Conservation (phyloP, 2,329 filamentous ascomycete genomes). For the Fusarium hostae region DNA sequence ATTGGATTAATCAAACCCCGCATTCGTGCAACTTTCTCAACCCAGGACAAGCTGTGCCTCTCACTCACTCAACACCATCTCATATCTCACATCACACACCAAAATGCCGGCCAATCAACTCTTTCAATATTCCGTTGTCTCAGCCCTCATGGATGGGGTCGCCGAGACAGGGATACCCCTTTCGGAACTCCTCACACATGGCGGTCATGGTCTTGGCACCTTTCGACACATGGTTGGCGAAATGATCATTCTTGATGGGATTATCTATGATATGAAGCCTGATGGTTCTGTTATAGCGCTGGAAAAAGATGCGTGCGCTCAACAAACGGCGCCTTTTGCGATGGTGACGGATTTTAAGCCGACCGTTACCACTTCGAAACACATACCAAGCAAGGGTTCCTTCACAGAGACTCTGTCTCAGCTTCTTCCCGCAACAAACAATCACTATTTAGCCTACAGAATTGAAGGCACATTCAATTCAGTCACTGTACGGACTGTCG, state of each 20-base stretch:
- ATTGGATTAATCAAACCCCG: background rate
- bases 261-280: constrained; percentile 29
- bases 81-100: background rate
- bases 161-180: constrained; percentile 29
- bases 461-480: constrained; percentile 14
- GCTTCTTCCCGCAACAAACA: constrained; percentile 4
- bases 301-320: background rate
- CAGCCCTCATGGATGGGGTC: constrained; percentile 37
- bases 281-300: constrained; percentile 21
- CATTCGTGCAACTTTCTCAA: background rate
- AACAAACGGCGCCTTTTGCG: constrained; percentile 20
- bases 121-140: constrained; percentile 36
- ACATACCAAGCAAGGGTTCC: background rate
- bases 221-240: constrained; percentile 37
- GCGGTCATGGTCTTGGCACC: constrained; percentile 35
- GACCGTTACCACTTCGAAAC: background rate
- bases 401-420: background rate
- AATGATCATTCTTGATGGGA: constrained; percentile 36
- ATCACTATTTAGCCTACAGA: constrained; percentile 23
- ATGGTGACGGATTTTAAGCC: constrained; percentile 21
- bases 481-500: constrained; percentile 17
- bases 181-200: constrained; percentile 17
- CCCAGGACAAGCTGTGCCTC: background rate
- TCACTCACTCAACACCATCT: background rate
- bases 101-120: constrained; percentile 29